These are phyloP conservation scores for Calocera viscosa DNA, from an alignment of 768 basidiomycete species.

Conservation along the genomic window DNA sequence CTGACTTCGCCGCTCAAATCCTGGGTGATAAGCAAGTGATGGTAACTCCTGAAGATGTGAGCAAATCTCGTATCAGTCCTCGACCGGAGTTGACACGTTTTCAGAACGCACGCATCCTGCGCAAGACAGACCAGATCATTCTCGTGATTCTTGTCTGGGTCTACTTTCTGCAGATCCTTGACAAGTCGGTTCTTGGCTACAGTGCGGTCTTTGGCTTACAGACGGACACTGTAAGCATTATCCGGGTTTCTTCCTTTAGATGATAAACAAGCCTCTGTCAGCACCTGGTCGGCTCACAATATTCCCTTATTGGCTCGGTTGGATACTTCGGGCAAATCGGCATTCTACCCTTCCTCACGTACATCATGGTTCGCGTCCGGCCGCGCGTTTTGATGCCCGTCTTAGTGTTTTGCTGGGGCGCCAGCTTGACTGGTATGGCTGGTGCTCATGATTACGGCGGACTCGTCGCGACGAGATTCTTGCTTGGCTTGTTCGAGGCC, in stretches of 20 bases:
- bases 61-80: conserved; percentile 24
- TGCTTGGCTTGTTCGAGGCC: conserved; percentile 28
- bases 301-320: conserved; percentile 9
- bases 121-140: conserved; percentile 21
- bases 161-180: conserved; percentile 28
- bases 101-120: conserved; percentile 19
- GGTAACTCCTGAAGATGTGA: conserved; percentile 21
- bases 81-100: conserved; percentile 14
- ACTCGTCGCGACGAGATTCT: conserved; percentile 26
- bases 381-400: neutral
- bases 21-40: conserved; percentile 20
- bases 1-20: conserved; percentile 18
- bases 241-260: neutral
- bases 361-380: conserved; percentile 1
- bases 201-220: conserved; percentile 22
- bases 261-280: neutral
- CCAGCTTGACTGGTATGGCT: conserved; percentile 22
- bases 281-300: conserved; percentile 1
- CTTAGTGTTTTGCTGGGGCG: conserved; percentile 20
- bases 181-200: conserved; percentile 24
- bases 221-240: conserved; percentile 13
- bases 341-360: neutral
- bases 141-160: conserved; percentile 23
- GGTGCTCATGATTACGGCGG: conserved; percentile 19
- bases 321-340: conserved; percentile 16